Evolutionary conservation across 345 rosid genomes (phyloP), one percentile per base, ranked within the genome.

Genomic region (Ceriops tagal): DNA sequence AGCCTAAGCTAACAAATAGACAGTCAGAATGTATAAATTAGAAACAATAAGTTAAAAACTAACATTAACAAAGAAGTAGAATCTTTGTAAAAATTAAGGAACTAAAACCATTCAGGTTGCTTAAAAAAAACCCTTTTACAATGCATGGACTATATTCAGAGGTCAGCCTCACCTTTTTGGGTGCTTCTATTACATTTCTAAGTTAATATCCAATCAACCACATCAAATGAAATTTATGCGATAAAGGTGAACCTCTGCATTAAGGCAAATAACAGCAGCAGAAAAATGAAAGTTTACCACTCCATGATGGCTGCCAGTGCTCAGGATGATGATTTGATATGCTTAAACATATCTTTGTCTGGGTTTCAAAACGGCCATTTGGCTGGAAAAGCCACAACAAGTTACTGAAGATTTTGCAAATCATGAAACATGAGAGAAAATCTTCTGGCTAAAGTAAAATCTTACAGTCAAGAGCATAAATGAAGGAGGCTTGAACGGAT

Each of bases 231-330:
- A 37, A 18, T 7, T 6, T 16, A 57, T 20, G 53, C 43, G 1
- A 21, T 13, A 13, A 43, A 43, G 49, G 13, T 43, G 49, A 13
- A 13, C 19, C 5, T 1, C 49, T 13, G 19, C 19, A 43, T 11
- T 43, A 3, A 3, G 18, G 18, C 35, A 26, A 19, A 27, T 4
- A 63, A 6, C 16, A 35, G 19, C 9, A 11, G 22, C 4, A 6
- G 34, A 49, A 64, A 21, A 30, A 32, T 22, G 9, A 53, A 70
- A 64, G 67, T 78, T 78, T 79, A 93, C 98, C 97, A 67, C 98
- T 91, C 98, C 98, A 93, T 22, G 98, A 93, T 56, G 98, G 98
- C 82, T 89, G 98, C 97, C 98, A 93, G 64, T 93, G 98, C 86
- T 93, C 97, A 0, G 98, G 98, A 80, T 93, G 98, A 75, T 93